A percentile compares a stretch with the other conserved stretches of the same genome.
These are phyloP conservation scores for Cercospora zeina DNA, from an alignment of 2,329 filamentous ascomycete genomes.

Conservation along the genomic window DNA sequence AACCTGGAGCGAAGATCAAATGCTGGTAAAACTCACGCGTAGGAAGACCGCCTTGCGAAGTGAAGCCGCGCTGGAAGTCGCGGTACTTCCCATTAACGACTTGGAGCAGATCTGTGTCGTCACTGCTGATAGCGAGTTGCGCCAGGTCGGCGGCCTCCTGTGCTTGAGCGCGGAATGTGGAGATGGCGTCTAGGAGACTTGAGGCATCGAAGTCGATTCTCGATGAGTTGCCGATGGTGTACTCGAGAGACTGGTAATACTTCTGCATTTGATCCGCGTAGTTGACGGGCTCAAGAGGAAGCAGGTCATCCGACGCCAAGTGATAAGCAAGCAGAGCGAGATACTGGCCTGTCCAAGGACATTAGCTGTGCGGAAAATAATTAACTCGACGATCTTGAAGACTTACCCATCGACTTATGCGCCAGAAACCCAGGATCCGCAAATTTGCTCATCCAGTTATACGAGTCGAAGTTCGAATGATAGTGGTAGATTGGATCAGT, in stretches of 20 bases:
- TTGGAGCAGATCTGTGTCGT: slow-evolving; percentile 38
- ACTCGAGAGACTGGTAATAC: slow-evolving; percentile 42
- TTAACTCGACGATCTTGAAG: neutral
- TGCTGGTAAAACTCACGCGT: slow-evolving; percentile 50
- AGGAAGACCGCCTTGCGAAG: slow-evolving; percentile 49
- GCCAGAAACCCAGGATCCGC: slow-evolving; percentile 54
- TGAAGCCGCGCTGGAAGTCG: slow-evolving; percentile 51
- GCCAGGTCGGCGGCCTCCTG: slow-evolving; percentile 32
- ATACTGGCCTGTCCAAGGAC: slow-evolving; percentile 32
- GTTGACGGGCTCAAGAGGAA: slow-evolving; percentile 47
- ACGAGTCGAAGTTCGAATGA: slow-evolving; percentile 52
- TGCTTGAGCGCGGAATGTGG: slow-evolving; percentile 53
- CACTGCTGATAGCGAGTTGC: slow-evolving; percentile 24
- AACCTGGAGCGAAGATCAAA: slow-evolving; percentile 50
- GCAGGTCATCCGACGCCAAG: slow-evolving; percentile 38
- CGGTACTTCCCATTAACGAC: slow-evolving; percentile 49
- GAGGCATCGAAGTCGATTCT: slow-evolving; percentile 48
- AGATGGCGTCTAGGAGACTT: slow-evolving; percentile 28
- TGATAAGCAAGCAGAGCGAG: slow-evolving; percentile 13
- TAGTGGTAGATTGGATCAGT: slow-evolving; percentile 49
- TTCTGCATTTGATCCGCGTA: slow-evolving; percentile 44
- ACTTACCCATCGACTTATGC: slow-evolving; percentile 48
- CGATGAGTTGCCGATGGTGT: slow-evolving; percentile 45
- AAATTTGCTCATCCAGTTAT: slow-evolving; percentile 55
- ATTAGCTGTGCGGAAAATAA: neutral